Evolutionary conservation across 352 stramenopile species (phyloP).

Genomic region (Phytophthora rubi): DNA sequence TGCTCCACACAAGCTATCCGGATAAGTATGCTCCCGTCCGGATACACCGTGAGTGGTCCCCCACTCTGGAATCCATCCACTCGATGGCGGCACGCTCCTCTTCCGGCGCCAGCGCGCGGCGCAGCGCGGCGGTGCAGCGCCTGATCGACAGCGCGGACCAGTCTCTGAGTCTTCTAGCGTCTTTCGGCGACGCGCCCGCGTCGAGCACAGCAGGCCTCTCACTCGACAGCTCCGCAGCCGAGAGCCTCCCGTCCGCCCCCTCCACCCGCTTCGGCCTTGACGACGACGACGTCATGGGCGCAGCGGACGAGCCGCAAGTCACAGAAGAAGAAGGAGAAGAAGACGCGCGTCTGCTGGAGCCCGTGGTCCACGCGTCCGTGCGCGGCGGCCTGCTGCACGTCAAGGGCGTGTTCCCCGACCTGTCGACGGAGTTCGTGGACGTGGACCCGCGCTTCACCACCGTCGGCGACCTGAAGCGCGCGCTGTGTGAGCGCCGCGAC

Average conservation of each 20-base stretch:
- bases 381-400: conserved; percentile 70
- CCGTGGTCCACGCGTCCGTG: conserved; percentile 62
- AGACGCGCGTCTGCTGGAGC: conserved; percentile 26
- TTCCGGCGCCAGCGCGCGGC: conserved; percentile 21
- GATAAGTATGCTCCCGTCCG: neutral
- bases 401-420: conserved; percentile 83
- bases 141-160: conserved; percentile 81
- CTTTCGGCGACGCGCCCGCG: conserved; percentile 47
- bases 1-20: too few relatives aligned
- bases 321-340: conserved; percentile 8
- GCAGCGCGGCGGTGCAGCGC: conserved; percentile 70
- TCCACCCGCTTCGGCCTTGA: conserved; percentile 11
- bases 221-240: conserved; percentile 12
- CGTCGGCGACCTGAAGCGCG: conserved; percentile 70
- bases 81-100: conserved; percentile 34
- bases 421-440: conserved; percentile 84
- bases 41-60: conserved; percentile 19
- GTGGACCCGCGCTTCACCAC: conserved; percentile 76
- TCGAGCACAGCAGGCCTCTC: conserved; percentile 15
- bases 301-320: neutral
- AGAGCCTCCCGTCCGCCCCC: conserved; percentile 37
- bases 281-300: conserved; percentile 19
- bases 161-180: conserved; percentile 70
- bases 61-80: conserved; percentile 18
- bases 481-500: conserved; percentile 66